These are phyloP conservation scores for Musa acuminata DNA, from an alignment of 176 grass and related monocot species.

Conservation along the genomic window DNA sequence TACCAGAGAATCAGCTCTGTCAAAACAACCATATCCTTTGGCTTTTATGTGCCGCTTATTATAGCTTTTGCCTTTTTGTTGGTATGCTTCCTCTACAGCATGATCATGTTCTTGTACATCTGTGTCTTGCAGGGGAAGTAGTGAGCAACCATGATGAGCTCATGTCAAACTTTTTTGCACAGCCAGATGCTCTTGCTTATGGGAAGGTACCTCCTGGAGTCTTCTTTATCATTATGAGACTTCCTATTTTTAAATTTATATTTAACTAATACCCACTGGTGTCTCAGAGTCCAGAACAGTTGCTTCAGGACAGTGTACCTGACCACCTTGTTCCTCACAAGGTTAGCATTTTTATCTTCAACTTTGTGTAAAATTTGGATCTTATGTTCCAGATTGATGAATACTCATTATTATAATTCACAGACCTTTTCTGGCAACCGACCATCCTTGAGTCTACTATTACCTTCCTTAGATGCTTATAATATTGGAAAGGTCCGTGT, in stretches of 20 bases:
- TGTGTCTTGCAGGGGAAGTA: slow-evolving; percentile 51
- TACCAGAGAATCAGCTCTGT: background rate
- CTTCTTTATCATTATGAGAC: slow-evolving; percentile 11
- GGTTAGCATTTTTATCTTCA: slow-evolving; percentile 28
- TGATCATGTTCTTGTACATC: slow-evolving; percentile 11
- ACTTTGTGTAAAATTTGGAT: slow-evolving; percentile 8
- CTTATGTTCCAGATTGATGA: slow-evolving; percentile 3
- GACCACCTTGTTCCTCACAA: slow-evolving; percentile 84
- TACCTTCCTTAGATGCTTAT: slow-evolving; percentile 69
- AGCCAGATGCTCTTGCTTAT: slow-evolving; percentile 98
- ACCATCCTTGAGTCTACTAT: slow-evolving; percentile 75
- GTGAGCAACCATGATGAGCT: slow-evolving; percentile 96
- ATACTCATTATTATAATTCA: slow-evolving; percentile 14
- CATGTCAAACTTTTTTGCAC: slow-evolving; percentile 99
- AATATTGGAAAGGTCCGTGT: slow-evolving; percentile 67
- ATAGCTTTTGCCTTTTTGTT: background rate
- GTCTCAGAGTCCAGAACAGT: slow-evolving; percentile 76
- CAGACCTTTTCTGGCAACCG: slow-evolving; percentile 86
- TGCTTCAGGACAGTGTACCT: slow-evolving; percentile 52
- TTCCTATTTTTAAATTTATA: slow-evolving; percentile 13
- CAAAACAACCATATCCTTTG: background rate
- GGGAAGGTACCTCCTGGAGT: slow-evolving; percentile 54
- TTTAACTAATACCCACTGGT: slow-evolving; percentile 1
- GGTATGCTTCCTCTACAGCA: background rate
- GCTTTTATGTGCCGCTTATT: background rate